A percentile compares a stretch with the other conserved stretches of the same genome.
Conservation (phyloP, 441 rosid species). For the Erodium moschatum region DNA sequence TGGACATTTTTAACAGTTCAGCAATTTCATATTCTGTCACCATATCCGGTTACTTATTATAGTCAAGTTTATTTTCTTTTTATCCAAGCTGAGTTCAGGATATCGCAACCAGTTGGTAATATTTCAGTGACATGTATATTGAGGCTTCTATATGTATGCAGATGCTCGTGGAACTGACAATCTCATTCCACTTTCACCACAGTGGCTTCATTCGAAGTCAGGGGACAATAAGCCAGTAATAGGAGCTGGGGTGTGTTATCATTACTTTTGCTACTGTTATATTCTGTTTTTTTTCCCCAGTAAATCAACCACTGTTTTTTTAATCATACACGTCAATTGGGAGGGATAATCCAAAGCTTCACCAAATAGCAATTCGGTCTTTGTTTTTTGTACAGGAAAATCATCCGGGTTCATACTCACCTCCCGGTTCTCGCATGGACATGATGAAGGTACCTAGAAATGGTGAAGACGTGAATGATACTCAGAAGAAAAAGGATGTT, state of each 20-base stretch:
- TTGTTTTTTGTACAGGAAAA: slow-evolving; percentile 42
- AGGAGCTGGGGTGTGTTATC: slow-evolving; percentile 54
- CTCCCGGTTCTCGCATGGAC: slow-evolving; percentile 37
- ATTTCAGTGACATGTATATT: slow-evolving; percentile 1
- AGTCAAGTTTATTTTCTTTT: no score
- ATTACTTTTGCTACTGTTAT: background rate
- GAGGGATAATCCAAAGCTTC: background rate
- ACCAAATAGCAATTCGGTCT: background rate
- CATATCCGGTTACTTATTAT: no score
- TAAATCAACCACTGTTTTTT: background rate
- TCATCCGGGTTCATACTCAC: slow-evolving; percentile 31
- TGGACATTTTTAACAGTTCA: no score
- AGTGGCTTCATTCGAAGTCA: slow-evolving; percentile 87
- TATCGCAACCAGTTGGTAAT: no score
- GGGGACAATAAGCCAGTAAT: slow-evolving; percentile 68
- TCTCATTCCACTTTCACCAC: slow-evolving; percentile 89
- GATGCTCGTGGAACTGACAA: slow-evolving; percentile 71
- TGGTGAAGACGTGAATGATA: slow-evolving; percentile 52
- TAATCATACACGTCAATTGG: background rate
- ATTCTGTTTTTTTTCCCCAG: background rate
- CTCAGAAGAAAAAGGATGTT: slow-evolving; percentile 73
- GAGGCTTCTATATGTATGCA: slow-evolving; percentile 37
- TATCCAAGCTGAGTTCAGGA: no score
- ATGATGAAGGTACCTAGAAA: slow-evolving; percentile 42
- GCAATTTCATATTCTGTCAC: no score